phyloP scores from a whole-genome alignment of 352 stramenopile genomes.

The Phytophthora vignae region DNA sequence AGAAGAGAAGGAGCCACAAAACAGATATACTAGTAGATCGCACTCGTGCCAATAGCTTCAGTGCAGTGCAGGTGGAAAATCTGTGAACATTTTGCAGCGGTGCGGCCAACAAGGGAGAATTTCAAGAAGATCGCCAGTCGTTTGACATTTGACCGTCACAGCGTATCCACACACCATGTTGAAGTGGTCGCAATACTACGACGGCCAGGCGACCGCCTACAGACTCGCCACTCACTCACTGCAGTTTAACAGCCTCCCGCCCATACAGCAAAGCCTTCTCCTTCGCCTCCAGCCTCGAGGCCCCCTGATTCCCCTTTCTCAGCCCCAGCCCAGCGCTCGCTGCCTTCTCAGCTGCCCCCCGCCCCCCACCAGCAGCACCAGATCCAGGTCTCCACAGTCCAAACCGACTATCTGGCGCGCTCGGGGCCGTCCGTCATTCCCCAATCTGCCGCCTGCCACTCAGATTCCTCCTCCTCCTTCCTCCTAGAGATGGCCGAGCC shows the following conservation, averaged over 20 bases:
- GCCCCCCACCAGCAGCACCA: background rate
- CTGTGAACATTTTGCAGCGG: background rate
- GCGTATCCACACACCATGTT: slow-evolving; percentile 6
- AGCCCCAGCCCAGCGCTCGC: background rate
- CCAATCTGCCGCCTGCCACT: background rate
- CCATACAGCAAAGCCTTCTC: too few species aligned
- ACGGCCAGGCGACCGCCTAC: background rate
- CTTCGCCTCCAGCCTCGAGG: too few species aligned
- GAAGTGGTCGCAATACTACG: slow-evolving; percentile 24
- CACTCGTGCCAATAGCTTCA: too few species aligned
- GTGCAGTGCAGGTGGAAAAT: background rate
- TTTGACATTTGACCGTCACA: background rate
- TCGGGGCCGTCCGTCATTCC: background rate
- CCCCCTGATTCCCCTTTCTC: background rate
- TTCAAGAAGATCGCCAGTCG: background rate
- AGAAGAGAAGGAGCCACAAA: slow-evolving; percentile 6
- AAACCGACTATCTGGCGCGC: background rate
- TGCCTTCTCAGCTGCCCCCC: background rate
- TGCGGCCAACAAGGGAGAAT: background rate
- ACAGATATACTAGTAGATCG: slow-evolving; percentile 10
- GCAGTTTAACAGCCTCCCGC: background rate
- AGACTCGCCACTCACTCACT: too few species aligned
- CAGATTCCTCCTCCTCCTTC: too few species aligned
- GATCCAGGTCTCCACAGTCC: background rate
- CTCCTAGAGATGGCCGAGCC: background rate